Evolutionary conservation across 2,329 filamentous ascomycete species (phyloP).

Genomic region (Aspergillus alliaceus): DNA sequence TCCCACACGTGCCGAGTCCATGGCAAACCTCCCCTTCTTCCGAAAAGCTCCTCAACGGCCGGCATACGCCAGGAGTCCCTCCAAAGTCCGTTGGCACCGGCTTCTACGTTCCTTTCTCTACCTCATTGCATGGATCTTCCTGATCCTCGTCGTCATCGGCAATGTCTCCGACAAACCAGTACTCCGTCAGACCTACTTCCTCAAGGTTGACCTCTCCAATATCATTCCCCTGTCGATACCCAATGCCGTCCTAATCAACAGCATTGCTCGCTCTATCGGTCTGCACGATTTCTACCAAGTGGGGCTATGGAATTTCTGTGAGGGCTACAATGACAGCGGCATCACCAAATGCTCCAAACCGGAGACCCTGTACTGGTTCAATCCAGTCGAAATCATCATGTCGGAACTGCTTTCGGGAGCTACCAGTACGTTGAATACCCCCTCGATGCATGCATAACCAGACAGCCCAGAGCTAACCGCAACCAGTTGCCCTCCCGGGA

Average conservation of each 20-base stretch:
- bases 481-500: constrained; percentile 69
- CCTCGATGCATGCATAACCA: neutral
- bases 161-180: constrained; percentile 65
- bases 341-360: constrained; percentile 75
- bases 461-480: neutral
- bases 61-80: constrained; percentile 27
- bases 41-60: constrained; percentile 25
- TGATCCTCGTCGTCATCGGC: constrained; percentile 78
- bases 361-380: constrained; percentile 79
- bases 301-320: constrained; percentile 88
- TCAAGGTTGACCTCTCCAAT: constrained; percentile 78
- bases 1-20: constrained; percentile 8
- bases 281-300: constrained; percentile 94
- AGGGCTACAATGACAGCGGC: constrained; percentile 70
- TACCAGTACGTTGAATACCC: constrained; percentile 56
- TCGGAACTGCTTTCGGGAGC: constrained; percentile 79
- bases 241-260: constrained; percentile 76
- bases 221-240: constrained; percentile 74
- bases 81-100: constrained; percentile 56
- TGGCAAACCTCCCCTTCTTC: constrained; percentile 30
- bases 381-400: constrained; percentile 79
- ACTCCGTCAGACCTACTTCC: constrained; percentile 74
- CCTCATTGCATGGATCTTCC: constrained; percentile 71
- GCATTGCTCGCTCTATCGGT: constrained; percentile 79
- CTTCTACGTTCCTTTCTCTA: constrained; percentile 68